Evolutionary conservation across 23 red algal species (phyloP), one percentile per base, ranked within the genome.

Genomic region (Gracilaria vermiculophylla): DNA sequence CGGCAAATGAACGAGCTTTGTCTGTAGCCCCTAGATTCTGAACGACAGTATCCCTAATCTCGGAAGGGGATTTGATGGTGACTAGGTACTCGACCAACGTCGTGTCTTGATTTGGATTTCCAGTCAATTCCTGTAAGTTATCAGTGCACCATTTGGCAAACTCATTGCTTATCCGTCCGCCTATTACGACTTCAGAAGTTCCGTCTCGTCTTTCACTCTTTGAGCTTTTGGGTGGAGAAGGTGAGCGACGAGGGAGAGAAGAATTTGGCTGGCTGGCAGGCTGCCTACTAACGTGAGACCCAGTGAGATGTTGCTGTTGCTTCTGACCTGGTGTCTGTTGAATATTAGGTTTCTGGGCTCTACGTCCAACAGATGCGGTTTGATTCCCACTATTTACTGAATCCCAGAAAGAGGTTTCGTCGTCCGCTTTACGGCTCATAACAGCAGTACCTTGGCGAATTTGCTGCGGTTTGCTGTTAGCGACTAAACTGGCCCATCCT

Each of bases 71-170:
- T 37, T 91, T 91, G 43, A 91, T 78, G 24, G 58, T 73, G 21
- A 91, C 60, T 17, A 91, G 58, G 49, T 91, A 91, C 25, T 91
- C 73, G 7, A 91, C 64, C 24, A 91, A 16, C 14, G 56, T 73
- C 16, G 75, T 67, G 34, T 91, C 87, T 53, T 80, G 75, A 39
- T 54, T 75, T 31, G 49, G 64, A 54, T 66, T 91, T 69, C 87
- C 87, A 7, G 87, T 91, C 8, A 91, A 55, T 58, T 66, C 34
- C 58, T 91, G 73, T 61, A 91, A 52, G 37, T 69, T 80, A 33
- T 91, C 87, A 1, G 74, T 81, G 60, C 76, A 91, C 87, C 87
- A 91, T 41, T 81, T 70, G 31, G 76, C 74, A 91, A 91, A 91
- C 71, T 91, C 87, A 42, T 69, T 69, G 40, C 87, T 91, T 39